phyloP scores from a whole-genome alignment of 306 rosid genomes.

The Lupinus albus region DNA sequence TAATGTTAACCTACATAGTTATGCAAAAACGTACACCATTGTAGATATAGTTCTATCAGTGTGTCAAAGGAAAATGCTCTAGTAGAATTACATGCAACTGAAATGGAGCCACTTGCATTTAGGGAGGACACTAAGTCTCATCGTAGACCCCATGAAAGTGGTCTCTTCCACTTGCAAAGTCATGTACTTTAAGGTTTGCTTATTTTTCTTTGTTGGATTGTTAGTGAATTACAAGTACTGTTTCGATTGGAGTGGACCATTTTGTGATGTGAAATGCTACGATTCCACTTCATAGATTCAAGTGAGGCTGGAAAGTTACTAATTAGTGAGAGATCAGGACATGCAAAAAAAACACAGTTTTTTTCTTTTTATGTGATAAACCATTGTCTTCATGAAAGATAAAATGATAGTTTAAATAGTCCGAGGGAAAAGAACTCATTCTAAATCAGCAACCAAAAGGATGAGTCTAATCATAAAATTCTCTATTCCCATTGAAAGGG shows the following conservation, averaged over 20 bases:
- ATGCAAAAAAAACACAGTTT: constrained; percentile 8
- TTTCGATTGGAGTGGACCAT: constrained; percentile 28
- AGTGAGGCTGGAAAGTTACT: constrained; percentile 22
- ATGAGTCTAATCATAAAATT: not conserved
- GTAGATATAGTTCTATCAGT: not conserved
- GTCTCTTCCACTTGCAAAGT: constrained; percentile 18
- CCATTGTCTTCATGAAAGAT: constrained; percentile 13
- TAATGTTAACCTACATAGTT: not conserved
- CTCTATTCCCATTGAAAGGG: constrained; percentile 79
- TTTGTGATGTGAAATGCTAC: constrained; percentile 32
- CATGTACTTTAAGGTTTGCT: constrained; percentile 19
- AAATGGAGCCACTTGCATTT: constrained; percentile 1
- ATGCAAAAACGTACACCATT: not conserved
- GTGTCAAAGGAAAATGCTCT: not conserved
- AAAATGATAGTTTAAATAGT: constrained; percentile 10
- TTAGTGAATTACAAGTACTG: constrained; percentile 17
- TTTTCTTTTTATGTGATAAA: not conserved
- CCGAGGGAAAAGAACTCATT: not conserved
- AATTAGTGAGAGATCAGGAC: constrained; percentile 33
- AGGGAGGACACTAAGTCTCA: not conserved
- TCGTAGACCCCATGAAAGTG: constrained; percentile 1
- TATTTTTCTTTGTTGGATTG: constrained; percentile 17
- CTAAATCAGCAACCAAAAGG: constrained; percentile 27
- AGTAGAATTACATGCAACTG: not conserved
- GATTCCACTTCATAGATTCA: constrained; percentile 20